Evolutionary conservation across 2,329 filamentous ascomycete species (phyloP), one percentile per base, ranked within the genome.

Genomic region (Venturia effusa): DNA sequence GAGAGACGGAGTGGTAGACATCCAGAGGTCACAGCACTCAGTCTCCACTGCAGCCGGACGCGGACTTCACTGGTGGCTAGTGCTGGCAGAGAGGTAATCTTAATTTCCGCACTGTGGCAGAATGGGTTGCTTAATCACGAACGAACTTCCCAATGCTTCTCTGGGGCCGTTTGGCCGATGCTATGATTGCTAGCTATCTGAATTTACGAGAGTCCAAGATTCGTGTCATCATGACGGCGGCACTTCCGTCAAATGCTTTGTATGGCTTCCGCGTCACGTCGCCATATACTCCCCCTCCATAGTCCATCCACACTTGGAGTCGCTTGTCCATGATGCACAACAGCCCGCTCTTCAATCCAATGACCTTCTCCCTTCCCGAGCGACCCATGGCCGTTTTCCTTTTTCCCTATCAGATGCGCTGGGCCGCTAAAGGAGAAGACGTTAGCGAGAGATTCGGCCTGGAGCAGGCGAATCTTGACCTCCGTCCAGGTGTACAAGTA

Each of bases 61-160:
- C 51, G 30, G 51, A 57, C 30, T n/a, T n/a, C n/a, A n/a, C n/a
- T 57, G 51, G 30, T 57, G 51, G 51, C 51, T 57, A 57, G 51
- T 57, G 51, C 27, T 34, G 30, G 51, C 4, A 34, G 30, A 57
- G 51, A n/a, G n/a, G n/a, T n/a, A n/a, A n/a, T n/a, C n/a, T n/a
- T 57, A 57, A 57, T 57, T 57, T 57, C 51, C 51, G 51, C 51
- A n/a, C n/a, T n/a, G n/a, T n/a, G n/a, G n/a, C n/a, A 57, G 34
- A 34, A 57, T 57, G 15, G 51, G 27, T 55, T 57, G 51, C n/a
- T 43, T 57, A 57, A 57, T 57, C 51, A 57, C 51, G 24, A 55
- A 57, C 51, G 24, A 55, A 55, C 32, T 32, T 55, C 48, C 48
- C 48, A 57, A 57, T 57, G 34, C 51, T 57, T 34, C 51, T 57